Evolutionary conservation across 2,329 filamentous ascomycete species (phyloP).

Genomic region (Emericellopsis atlantica): DNA sequence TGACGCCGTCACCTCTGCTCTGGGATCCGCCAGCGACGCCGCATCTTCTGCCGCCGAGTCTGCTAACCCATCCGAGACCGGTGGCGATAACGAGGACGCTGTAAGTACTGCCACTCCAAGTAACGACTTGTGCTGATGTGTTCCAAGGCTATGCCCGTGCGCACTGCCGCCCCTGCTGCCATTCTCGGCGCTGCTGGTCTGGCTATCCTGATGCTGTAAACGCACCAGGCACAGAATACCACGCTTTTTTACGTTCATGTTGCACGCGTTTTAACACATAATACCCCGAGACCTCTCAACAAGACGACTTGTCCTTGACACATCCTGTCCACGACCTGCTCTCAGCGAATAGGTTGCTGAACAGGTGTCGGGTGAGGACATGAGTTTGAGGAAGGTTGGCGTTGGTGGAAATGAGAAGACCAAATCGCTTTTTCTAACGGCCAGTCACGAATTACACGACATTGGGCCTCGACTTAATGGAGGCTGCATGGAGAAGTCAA

Average conservation of each 20-base stretch:
- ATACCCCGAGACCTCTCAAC: conserved; percentile 14
- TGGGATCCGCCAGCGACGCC: conserved; percentile 5
- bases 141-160: conserved; percentile 19
- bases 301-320: too few relatives aligned
- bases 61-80: conserved; percentile 1
- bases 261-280: conserved; percentile 25
- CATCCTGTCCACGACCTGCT: too few relatives aligned
- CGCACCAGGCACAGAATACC: neutral
- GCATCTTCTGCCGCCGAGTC: conserved; percentile 1
- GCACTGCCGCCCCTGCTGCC: conserved; percentile 31
- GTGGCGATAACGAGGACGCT: conserved; percentile 7
- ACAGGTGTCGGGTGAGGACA: too few relatives aligned
- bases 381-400: too few relatives aligned
- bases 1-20: conserved; percentile 5
- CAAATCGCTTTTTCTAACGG: too few relatives aligned
- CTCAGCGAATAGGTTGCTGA: neutral
- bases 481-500: too few relatives aligned
- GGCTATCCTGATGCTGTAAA: conserved; percentile 33
- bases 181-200: conserved; percentile 35
- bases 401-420: too few relatives aligned
- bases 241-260: conserved; percentile 7
- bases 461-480: too few relatives aligned
- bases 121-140: neutral
- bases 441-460: too few relatives aligned
- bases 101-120: conserved; percentile 13